Evolutionary conservation across 352 stramenopile species (phyloP).

Genomic region (Globisporangium acanthophoron): DNA sequence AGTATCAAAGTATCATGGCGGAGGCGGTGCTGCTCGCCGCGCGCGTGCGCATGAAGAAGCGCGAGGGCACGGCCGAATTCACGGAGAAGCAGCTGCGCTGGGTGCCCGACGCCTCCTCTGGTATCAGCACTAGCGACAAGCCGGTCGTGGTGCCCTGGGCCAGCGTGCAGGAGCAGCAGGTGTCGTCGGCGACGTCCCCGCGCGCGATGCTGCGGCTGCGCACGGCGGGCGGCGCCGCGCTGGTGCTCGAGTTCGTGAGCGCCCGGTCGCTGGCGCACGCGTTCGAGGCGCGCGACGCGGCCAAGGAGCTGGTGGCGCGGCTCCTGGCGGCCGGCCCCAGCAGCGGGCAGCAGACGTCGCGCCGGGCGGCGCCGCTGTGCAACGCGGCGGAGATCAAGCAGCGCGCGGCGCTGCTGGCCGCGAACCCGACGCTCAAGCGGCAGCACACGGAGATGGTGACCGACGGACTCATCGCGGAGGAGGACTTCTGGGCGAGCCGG

Average conservation of each 20-base stretch:
- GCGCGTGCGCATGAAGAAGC: slow-evolving; percentile 76
- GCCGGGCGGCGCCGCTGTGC: slow-evolving; percentile 29
- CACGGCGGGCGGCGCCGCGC: slow-evolving; percentile 42
- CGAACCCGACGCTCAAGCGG: slow-evolving; percentile 72
- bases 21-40: slow-evolving; percentile 35
- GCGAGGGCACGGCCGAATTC: slow-evolving; percentile 59
- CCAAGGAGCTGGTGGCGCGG: slow-evolving; percentile 61
- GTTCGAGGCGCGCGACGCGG: slow-evolving; percentile 63
- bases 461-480: slow-evolving; percentile 77
- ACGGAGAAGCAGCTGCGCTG: slow-evolving; percentile 51
- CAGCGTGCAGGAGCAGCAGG: slow-evolving; percentile 75
- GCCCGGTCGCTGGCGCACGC: slow-evolving; percentile 48
- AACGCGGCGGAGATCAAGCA: slow-evolving; percentile 82
- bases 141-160: slow-evolving; percentile 61
- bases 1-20: slow-evolving; percentile 2
- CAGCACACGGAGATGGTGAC: slow-evolving; percentile 88
- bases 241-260: slow-evolving; percentile 68
- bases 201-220: slow-evolving; percentile 83
- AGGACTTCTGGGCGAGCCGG: slow-evolving; percentile 83
- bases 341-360: slow-evolving; percentile 8
- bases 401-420: slow-evolving; percentile 63
- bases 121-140: slow-evolving; percentile 5
- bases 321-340: slow-evolving; percentile 41
- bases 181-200: slow-evolving; percentile 64
- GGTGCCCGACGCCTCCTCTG: slow-evolving; percentile 27